Evolutionary conservation across 208 protist genomes (phyloP).

Genomic region (Chromosphaera perkinsii): DNA sequence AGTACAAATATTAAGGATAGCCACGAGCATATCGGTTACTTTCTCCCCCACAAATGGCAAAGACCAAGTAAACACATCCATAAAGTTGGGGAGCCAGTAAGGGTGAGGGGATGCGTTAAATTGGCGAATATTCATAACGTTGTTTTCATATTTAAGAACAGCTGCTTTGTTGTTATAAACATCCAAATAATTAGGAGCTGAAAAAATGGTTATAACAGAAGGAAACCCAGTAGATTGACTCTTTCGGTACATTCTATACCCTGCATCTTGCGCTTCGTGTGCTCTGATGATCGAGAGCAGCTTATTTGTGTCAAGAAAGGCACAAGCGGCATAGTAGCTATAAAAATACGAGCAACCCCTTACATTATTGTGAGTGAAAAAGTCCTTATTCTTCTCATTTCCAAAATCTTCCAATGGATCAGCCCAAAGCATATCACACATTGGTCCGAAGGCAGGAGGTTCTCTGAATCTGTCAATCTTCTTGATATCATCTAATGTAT

Average conservation of each 20-base stretch:
- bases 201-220: constrained; percentile 90
- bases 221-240: constrained; percentile 73
- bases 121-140: constrained; percentile 92
- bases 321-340: constrained; percentile 61
- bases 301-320: constrained; percentile 86
- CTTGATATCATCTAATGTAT: constrained; percentile 50
- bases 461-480: constrained; percentile 45
- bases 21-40: constrained; percentile 68
- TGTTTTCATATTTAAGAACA: constrained; percentile 79
- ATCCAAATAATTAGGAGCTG: constrained; percentile 93
- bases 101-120: constrained; percentile 86
- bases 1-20: constrained; percentile 68
- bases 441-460: constrained; percentile 62
- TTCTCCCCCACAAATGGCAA: constrained; percentile 92
- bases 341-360: constrained; percentile 68
- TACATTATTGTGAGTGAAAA: constrained; percentile 61
- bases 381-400: constrained; percentile 41
- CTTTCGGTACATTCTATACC: constrained; percentile 84
- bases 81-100: constrained; percentile 95
- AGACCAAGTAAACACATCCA: constrained; percentile 92
- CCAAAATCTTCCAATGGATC: constrained; percentile 81
- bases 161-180: constrained; percentile 87
- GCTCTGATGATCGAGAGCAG: constrained; percentile 87
- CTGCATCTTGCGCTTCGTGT: constrained; percentile 74
- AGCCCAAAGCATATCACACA: constrained; percentile 90